Evolutionary conservation across 2,329 filamentous ascomycete genomes (phyloP), one percentile per base, ranked within the genome.

Genomic region (Graphiopsis chlorocephala): DNA sequence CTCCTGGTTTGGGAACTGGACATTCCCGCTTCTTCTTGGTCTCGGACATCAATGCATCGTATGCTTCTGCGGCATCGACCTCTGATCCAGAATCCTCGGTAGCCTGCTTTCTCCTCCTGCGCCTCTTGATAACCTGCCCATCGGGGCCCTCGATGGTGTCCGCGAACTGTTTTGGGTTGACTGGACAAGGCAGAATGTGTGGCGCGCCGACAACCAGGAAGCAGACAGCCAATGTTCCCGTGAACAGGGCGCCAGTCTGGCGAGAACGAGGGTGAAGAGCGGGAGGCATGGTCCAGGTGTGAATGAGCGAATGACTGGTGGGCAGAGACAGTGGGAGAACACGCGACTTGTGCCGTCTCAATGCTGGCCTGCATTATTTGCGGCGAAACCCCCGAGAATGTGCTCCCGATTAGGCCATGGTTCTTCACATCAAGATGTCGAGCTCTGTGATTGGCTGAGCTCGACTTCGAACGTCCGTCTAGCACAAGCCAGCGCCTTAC

Each of bases 231-330:
- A 98, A 86, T 1, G 94, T 98, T n/a, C 90, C 92, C 59, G 92
- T 93, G 81, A 99, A 99, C 66, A 99, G 89, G 53, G 93, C 95
- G 64, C 91, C 93, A 72, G 95, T 99, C 81, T 92, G 91, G 73
- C 92, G 89, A 71, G 94, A 98, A 78, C 93, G 89, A 35, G 95
- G 95, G 78, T 99, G 95, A 48, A 99, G 88, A 79, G 94, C 82
- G 47, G 87, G 91, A 73, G 92, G 88, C 91, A 95, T 95, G 76
- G 48, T 61, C 29, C 74, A 80, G 72, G 69, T 23, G n/a, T 28
- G 26, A 38, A 52, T n/a, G 52, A 53, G 38, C 4, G 38, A 53
- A 25, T 33, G 52, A 48, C 55, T 52, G 52, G 55, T 23, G 38
- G 58, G 20, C 20, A 14, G 28, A 20, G 12, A 38, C 14, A 52